Base-by-base conservation (phyloP, 2,329 filamentous ascomycete species). In the Ceratocystis cacaofunesta region DNA sequence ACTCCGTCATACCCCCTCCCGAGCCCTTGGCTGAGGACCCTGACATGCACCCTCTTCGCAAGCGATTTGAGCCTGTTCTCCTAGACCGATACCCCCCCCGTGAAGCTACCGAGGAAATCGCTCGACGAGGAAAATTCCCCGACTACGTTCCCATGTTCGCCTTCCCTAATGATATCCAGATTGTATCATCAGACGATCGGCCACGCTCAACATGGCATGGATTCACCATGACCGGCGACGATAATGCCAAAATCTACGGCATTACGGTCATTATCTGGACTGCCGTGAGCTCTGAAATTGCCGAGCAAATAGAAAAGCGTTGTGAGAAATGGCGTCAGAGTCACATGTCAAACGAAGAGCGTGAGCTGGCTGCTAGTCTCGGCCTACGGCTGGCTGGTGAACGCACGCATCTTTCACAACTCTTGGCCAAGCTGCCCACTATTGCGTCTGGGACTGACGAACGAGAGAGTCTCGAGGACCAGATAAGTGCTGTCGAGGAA, bases 61-160 rank as follows among this genome's bases (percentile, higher is more conserved):
- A 92, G 68, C 87, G 89, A 67, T 97, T 97, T 74, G 94, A 99
- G 74, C 94, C 94, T 6, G 92, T 96, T n/a, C 79, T 99, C 25
- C 83, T 99, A 36, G 94, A 99, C 75, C 84, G 92, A 74, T 97
- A 97, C 71, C 94, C 94, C 6, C 87, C 90, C 17, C 90, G 90
- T 73, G 83, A 85, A 69, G 88, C 90, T 72, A 80, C 85, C 25
- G 91, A 96, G 67, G 92, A 96, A 70, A 76, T 88, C 63, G 84
- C 89, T 70, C 82, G 88, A 71, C 83, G 94, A 72, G 91, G 90
- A 64, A 86, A 83, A 66, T 97, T 99, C 72, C 94, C 94, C 0
- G 94, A 99, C 73, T 99, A 96, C 72, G 90, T 99, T 19, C 94
- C 94, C 66, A 97, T 99, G 94, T 99, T 99, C 75, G 92, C 94